Conservation (phyloP, 352 stramenopile species). For the Globisporangium orthogonon region DNA sequence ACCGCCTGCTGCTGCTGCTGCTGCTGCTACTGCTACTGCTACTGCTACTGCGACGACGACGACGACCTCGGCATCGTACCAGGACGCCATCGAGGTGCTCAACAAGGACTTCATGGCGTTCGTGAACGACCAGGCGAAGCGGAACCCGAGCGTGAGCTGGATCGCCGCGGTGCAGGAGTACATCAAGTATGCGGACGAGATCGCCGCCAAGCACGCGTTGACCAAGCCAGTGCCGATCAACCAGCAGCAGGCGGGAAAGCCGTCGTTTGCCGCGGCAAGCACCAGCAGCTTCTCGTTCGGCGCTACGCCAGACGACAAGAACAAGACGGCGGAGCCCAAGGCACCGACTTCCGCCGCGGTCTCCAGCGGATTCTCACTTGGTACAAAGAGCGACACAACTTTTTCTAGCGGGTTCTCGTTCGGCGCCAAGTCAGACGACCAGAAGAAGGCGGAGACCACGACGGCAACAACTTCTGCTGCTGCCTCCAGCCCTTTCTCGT, state of each 20-base stretch:
- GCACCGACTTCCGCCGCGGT: too few relatives aligned
- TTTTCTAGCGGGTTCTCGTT: conserved; percentile 5
- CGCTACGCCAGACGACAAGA: neutral
- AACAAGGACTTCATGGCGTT: conserved; percentile 82
- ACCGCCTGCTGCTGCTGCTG: neutral
- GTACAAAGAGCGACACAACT: neutral
- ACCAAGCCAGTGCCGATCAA: conserved; percentile 50
- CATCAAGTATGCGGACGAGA: conserved; percentile 51
- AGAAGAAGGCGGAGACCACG: conserved; percentile 1
- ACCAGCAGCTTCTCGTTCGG: conserved; percentile 9
- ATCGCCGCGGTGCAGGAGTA: conserved; percentile 66
- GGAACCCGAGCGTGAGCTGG: conserved; percentile 69
- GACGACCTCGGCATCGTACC: conserved; percentile 29
- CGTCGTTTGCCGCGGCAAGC: conserved; percentile 1
- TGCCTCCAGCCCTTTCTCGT: conserved; percentile 12
- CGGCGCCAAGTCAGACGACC: conserved; percentile 4
- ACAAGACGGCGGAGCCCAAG: conserved; percentile 1
- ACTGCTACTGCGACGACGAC: conserved; percentile 1
- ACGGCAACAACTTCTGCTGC: too few relatives aligned
- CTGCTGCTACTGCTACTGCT: neutral
- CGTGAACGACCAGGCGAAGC: conserved; percentile 51
- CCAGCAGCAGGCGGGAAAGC: conserved; percentile 15
- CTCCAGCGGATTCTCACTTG: conserved; percentile 9
- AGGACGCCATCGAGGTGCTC: conserved; percentile 72
- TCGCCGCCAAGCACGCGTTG: conserved; percentile 53